Conservation (phyloP, 2,329 filamentous ascomycete genomes). For the Beauveria asiatica region DNA sequence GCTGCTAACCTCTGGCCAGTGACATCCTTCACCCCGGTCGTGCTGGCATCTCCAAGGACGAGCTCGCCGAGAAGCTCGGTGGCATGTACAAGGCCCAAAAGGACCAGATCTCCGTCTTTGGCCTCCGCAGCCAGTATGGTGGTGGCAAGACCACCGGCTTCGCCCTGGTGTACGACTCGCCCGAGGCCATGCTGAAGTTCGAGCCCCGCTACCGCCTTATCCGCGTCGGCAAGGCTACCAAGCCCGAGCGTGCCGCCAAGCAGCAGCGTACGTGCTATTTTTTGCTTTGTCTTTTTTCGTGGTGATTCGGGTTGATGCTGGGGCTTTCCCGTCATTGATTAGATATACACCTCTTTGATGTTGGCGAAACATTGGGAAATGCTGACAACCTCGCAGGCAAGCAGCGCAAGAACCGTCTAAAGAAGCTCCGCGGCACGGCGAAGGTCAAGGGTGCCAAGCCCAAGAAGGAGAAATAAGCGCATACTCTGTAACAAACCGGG, state of each 20-base stretch:
- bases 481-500: constrained; percentile 18
- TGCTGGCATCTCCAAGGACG: constrained; percentile 97
- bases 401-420: constrained; percentile 99
- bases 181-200: constrained; percentile 99
- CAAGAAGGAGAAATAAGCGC: constrained; percentile 85
- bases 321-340: background rate
- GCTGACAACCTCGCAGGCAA: constrained; percentile 62
- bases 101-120: constrained; percentile 96
- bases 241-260: constrained; percentile 95
- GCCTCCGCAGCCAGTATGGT: constrained; percentile 97
- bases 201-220: constrained; percentile 97
- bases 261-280: constrained; percentile 81
- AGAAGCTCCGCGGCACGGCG: constrained; percentile 95
- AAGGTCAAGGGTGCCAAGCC: constrained; percentile 94
- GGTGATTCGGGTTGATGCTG: background rate
- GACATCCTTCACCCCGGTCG: constrained; percentile 99
- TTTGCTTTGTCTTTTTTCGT: background rate
- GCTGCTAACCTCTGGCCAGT: constrained; percentile 42
- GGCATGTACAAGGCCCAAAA: constrained; percentile 97
- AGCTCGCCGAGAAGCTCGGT: constrained; percentile 90
- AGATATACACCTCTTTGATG: background rate
- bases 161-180: constrained; percentile 95
- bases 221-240: constrained; percentile 82
- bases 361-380: background rate
- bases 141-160: constrained; percentile 99